Evolutionary conservation across 2,329 filamentous ascomycete species (phyloP), one percentile per base, ranked within the genome.

Genomic region (Cladorrhinum sp.): DNA sequence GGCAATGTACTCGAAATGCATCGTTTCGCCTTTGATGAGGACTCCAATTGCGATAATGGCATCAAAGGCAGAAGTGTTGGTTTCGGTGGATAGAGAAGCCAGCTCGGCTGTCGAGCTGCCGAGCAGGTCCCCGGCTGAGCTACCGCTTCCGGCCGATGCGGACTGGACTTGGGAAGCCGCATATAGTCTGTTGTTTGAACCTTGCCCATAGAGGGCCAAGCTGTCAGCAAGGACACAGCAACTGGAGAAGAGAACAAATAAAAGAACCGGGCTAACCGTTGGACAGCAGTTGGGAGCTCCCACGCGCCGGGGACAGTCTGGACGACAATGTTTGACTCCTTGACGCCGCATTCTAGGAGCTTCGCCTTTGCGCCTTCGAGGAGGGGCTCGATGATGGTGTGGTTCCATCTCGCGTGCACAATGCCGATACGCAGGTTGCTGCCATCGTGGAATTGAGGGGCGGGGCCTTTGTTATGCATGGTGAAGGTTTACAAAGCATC

Each of bases 1-100:
- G 48, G 93, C 85, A 70, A 99, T 99, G 79, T 99, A 98, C 78
- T 99, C 95, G 72, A 99, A 99, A 78, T 99, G 95, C 92, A 97
- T 97, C 6, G 95, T 98, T 77, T 96, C 91, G 74, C 95, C 95
- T 81, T 99, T 99, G 79, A 99, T 97, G 63, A 99, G 85, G 59
- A 96, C 93, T 59, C 95, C 95, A 67, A 99, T 90, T 57, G 95
- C 92, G 67, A 99, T 93, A 65, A 99, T 87, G 64, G 95, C 95
- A 73, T 98, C 93, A 70, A 98, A 98, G 63, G 79, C 72, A 2
- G 76, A 67, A 2, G 77, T 70, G 27, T 73, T 64, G 51, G 75
- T 63, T 5, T 77, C 69, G 23, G 73, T 64, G 54, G 76, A 64
- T 20, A 78, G 72, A 13, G 82, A 76, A 25, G 82, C 79, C 29